These are phyloP conservation scores for Passalora sequoiae DNA, from an alignment of 2,329 filamentous ascomycete species.

Conservation along the genomic window DNA sequence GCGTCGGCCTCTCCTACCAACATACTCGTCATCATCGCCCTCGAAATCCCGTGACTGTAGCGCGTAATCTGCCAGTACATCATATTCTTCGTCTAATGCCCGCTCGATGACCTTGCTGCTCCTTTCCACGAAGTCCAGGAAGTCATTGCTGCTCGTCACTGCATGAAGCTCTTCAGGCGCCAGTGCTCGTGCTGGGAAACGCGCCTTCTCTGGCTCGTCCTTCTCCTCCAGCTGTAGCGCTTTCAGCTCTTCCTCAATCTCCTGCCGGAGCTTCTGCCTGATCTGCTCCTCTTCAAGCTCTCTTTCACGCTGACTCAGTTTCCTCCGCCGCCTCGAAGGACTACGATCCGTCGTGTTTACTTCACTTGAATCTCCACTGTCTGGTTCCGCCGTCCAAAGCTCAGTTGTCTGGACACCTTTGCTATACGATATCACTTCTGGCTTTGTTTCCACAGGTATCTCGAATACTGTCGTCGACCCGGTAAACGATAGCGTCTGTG, in stretches of 20 bases:
- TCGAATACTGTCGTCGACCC: slow-evolving; percentile 75
- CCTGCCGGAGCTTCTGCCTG: slow-evolving; percentile 72
- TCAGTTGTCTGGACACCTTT: slow-evolving; percentile 91
- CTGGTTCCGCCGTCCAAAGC: slow-evolving; percentile 52
- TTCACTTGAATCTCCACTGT: slow-evolving; percentile 57
- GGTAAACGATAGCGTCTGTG: slow-evolving; percentile 68
- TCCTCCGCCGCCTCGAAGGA: slow-evolving; percentile 55
- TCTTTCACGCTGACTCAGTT: slow-evolving; percentile 70
- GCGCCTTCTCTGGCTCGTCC: slow-evolving; percentile 44
- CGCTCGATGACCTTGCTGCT: slow-evolving; percentile 97
- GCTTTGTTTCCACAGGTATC: slow-evolving; percentile 59
- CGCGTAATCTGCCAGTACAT: slow-evolving; percentile 91
- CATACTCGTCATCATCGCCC: slow-evolving; percentile 73
- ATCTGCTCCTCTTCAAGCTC: slow-evolving; percentile 80
- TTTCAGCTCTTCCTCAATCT: slow-evolving; percentile 88
- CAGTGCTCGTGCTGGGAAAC: slow-evolving; percentile 64
- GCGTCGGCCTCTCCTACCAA: slow-evolving; percentile 65
- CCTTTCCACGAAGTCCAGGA: slow-evolving; percentile 88
- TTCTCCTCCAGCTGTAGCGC: slow-evolving; percentile 53
- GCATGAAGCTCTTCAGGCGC: slow-evolving; percentile 82
- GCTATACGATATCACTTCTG: slow-evolving; percentile 90
- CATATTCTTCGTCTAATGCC: slow-evolving; percentile 90
- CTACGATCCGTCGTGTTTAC: slow-evolving; percentile 52
- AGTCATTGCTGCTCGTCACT: slow-evolving; percentile 86
- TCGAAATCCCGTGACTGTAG: slow-evolving; percentile 68